A percentile compares a stretch with the other conserved stretches of the same genome.
Evolutionary conservation across 805 yeast species (phyloP).

Genomic region (Kuraishia hungarica): DNA sequence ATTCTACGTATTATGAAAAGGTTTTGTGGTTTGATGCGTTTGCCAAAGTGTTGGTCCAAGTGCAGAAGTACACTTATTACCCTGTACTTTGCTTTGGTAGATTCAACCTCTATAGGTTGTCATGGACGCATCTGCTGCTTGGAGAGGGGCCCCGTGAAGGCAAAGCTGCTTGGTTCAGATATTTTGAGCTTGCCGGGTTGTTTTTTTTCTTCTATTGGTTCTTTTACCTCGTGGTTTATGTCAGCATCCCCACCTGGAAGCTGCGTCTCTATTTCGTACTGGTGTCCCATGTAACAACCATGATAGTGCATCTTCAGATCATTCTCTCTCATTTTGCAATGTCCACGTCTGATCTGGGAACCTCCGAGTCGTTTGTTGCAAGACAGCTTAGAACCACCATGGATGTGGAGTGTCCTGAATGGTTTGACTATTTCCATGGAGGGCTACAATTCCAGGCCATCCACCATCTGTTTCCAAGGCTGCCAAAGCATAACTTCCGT

Average conservation of each 20-base stretch:
- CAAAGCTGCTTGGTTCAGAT: conserved; percentile 80
- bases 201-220: conserved; percentile 73
- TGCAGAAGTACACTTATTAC: conserved; percentile 67
- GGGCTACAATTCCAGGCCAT: conserved; percentile 89
- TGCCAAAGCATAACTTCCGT: conserved; percentile 84
- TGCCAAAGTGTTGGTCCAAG: conserved; percentile 48
- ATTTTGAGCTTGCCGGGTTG: conserved; percentile 66
- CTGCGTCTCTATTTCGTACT: conserved; percentile 52
- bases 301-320: conserved; percentile 92
- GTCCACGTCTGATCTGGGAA: conserved; percentile 84
- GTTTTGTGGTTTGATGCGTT: conserved; percentile 57
- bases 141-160: conserved; percentile 80
- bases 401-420: conserved; percentile 91
- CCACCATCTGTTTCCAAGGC: conserved; percentile 82
- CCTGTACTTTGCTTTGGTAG: conserved; percentile 78
- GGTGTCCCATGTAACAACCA: conserved; percentile 72
- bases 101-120: conserved; percentile 72
- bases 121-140: conserved; percentile 68
- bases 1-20: conserved; percentile 74
- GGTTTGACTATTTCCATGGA: conserved; percentile 89
- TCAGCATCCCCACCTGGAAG: conserved; percentile 41
- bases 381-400: conserved; percentile 84
- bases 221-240: conserved; percentile 53
- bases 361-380: conserved; percentile 68
- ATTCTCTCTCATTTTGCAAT: conserved; percentile 87